These are phyloP conservation scores for Lentinula detonsa DNA, from an alignment of 768 basidiomycete species.

Conservation along the genomic window DNA sequence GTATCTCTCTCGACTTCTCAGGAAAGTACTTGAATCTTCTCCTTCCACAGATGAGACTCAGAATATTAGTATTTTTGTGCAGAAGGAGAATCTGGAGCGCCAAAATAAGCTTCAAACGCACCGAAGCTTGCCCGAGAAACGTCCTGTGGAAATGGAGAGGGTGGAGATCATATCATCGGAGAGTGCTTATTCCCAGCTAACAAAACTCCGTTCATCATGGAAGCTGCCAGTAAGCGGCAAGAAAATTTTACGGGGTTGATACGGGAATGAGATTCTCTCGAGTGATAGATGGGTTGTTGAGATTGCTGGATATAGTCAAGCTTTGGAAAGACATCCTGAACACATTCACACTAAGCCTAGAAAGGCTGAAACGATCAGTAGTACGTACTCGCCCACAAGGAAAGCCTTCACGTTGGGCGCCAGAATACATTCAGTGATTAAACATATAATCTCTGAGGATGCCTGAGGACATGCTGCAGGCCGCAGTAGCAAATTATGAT, in stretches of 20 bases:
- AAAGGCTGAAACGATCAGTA: neutral
- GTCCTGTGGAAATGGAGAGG: neutral
- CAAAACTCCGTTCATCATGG: neutral
- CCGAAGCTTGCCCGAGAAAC: neutral
- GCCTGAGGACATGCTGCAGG: no score
- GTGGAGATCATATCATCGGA: neutral
- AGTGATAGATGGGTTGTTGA: neutral
- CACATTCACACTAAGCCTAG: neutral
- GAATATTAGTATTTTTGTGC: no score
- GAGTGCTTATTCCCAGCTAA: neutral
- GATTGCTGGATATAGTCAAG: neutral
- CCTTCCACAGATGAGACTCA: no score
- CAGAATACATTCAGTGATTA: no score
- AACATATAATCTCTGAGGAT: no score
- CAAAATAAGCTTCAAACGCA: neutral
- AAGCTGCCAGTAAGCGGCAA: neutral
- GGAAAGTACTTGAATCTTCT: no score
- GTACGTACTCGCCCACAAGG: neutral
- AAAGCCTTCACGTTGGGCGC: neutral
- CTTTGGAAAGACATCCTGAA: neutral
- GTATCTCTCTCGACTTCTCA: no score
- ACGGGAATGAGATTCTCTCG: neutral
- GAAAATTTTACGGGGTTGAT: neutral
- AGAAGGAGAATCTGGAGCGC: neutral
- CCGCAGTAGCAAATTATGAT: no score